Base-by-base conservation (phyloP, 2,329 filamentous ascomycete genomes). In the Didymella exigua region DNA sequence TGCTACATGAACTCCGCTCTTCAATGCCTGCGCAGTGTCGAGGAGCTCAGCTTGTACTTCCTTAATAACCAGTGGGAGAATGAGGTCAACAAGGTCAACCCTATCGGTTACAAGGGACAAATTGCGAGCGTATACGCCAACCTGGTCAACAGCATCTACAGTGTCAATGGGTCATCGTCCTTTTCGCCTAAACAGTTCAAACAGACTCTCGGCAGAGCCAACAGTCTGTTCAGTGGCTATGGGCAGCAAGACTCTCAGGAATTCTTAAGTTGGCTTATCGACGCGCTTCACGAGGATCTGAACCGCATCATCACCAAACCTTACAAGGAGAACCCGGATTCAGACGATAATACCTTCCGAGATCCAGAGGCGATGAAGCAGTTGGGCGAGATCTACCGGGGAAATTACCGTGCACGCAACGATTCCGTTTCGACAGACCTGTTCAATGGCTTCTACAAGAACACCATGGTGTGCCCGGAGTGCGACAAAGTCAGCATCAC, bases 1-100 rank as follows among this genome's bases (percentile, higher is more conserved):
- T 99, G 95, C 77, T 99, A 99, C 78, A 97, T 98, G 93, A 98
- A 98, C 75, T 96, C 93, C 19, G 95, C 95, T 9, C 81, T 98
- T 49, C 95, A 99, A 73, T 99, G 95, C 73, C 86, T 99, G 46
- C 87, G 93, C 45, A 96, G 91, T 65, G 92, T 97, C 0, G 91
- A 96, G 70, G 95, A 99, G 75, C 79, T 99, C 60, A 93, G 91
- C 5, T 88, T 92, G 68, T 99, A 96, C 75, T 98, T 99, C 75
- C 76, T 97, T 44, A 68, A 59, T 30, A 61, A 59, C 55, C 84
- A 88, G 58, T 92, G 90, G 76, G 86, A 89, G 66, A 79, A 82
- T 46, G 93, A 99, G 68, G 83, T 98, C 62, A 99, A 99, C 74
- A 81, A 84, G 40, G 83, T 85, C 58, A 99, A 99, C 68, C 89